phyloP scores from a whole-genome alignment of 2,329 filamentous ascomycete species.

The Colletotrichum cuscutae region DNA sequence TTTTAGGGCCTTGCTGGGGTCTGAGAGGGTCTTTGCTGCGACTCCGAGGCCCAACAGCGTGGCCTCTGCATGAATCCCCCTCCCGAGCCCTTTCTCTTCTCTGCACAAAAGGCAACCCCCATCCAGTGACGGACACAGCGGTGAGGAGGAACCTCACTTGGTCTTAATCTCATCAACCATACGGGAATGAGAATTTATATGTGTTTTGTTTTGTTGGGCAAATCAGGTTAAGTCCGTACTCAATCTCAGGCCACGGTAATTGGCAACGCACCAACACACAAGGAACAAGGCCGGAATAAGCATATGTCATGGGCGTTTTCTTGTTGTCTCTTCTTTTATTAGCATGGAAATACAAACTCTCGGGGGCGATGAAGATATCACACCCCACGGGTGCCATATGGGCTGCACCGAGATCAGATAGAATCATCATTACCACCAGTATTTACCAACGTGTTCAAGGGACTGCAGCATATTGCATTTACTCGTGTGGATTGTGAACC shows the following conservation, averaged over 20 bases:
- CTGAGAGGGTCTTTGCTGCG: neutral
- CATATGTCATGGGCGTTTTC: constrained; percentile 32
- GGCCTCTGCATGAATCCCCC: neutral
- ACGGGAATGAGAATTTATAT: constrained; percentile 12
- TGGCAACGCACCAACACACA: constrained; percentile 2
- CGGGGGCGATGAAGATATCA: constrained; percentile 3
- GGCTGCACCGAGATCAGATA: constrained; percentile 29
- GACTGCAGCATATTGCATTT: neutral
- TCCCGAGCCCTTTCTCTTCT: constrained; percentile 3
- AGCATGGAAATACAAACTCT: constrained; percentile 14
- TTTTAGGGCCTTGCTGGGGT: neutral
- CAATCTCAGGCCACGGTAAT: neutral
- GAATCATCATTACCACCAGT: constrained; percentile 17
- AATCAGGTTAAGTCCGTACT: neutral
- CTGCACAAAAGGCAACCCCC: constrained; percentile 14
- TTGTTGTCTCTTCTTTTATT: neutral
- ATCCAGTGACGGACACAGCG: neutral
- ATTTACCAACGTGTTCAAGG: neutral
- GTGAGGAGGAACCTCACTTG: neutral
- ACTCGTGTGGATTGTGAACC: neutral
- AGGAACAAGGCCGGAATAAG: constrained; percentile 28
- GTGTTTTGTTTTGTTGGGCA: neutral
- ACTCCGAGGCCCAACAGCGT: neutral
- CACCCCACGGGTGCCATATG: neutral
- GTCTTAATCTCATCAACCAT: constrained; percentile 1